Conservation (phyloP, 1,139 yeast species). For the Blastobotrys persicus region DNA sequence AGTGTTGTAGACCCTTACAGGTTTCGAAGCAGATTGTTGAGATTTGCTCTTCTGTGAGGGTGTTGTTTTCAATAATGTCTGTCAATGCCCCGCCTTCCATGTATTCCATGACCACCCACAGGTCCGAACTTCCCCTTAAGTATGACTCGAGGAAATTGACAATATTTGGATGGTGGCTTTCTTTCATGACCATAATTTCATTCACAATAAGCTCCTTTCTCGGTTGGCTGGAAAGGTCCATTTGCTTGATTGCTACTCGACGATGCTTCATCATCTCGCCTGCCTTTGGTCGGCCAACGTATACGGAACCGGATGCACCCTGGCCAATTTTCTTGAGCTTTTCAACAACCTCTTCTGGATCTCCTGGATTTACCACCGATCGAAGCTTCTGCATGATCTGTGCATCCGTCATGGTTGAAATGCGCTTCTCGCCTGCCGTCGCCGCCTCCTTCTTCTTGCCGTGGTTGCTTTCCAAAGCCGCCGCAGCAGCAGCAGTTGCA, state of each 20-base stretch:
- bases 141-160: slow-evolving; percentile 90
- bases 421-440: slow-evolving; percentile 56
- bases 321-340: slow-evolving; percentile 97
- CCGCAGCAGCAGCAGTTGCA: slow-evolving; percentile 35
- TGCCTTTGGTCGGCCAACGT: slow-evolving; percentile 70
- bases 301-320: slow-evolving; percentile 97
- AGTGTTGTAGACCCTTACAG: slow-evolving; percentile 83
- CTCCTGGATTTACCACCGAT: slow-evolving; percentile 76
- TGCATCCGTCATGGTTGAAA: slow-evolving; percentile 75
- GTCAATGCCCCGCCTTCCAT: slow-evolving; percentile 92
- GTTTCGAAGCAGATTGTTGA: slow-evolving; percentile 90
- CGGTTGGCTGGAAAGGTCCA: slow-evolving; percentile 91
- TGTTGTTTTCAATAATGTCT: slow-evolving; percentile 74
- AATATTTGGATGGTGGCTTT: slow-evolving; percentile 83
- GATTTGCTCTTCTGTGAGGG: slow-evolving; percentile 84
- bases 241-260: slow-evolving; percentile 83
- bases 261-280: slow-evolving; percentile 28
- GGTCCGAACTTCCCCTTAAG: slow-evolving; percentile 51
- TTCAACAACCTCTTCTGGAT: slow-evolving; percentile 82
- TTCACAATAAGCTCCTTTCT: slow-evolving; percentile 91
- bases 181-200: slow-evolving; percentile 93
- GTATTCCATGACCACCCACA: slow-evolving; percentile 95
- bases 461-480: slow-evolving; percentile 29
- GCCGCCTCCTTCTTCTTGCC: slow-evolving; percentile 22
- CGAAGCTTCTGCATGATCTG: slow-evolving; percentile 83